A percentile compares a stretch with the other conserved stretches of the same genome.
phyloP scores from a whole-genome alignment of 176 grass and related monocot genomes.

The Cenchrus purpureus region DNA sequence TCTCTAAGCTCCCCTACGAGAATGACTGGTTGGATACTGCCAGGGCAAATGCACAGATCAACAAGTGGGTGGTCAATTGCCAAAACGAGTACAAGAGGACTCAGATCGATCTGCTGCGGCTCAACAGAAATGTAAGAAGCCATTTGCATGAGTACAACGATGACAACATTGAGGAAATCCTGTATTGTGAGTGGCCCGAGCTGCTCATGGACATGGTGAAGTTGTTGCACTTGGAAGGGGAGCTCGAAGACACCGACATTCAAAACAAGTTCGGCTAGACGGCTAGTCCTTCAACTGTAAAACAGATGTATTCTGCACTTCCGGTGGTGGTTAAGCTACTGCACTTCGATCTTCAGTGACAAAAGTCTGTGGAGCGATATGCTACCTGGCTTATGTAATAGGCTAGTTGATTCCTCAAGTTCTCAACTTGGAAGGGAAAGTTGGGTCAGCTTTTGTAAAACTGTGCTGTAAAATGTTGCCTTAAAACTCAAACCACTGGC shows the following conservation, averaged over 20 bases:
- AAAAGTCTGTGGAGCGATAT: not conserved
- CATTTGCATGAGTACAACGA: constrained; percentile 1
- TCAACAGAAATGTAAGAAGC: constrained; percentile 30
- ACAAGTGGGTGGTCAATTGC: not conserved
- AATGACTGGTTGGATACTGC: constrained; percentile 12
- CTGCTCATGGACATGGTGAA: constrained; percentile 5
- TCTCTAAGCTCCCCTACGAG: constrained; percentile 6
- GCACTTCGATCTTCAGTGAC: not conserved
- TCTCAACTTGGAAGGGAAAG: not conserved
- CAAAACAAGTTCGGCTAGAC: not conserved
- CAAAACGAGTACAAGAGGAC: not conserved
- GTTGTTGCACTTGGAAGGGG: not conserved
- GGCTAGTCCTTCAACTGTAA: not conserved
- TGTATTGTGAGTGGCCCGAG: constrained; percentile 26
- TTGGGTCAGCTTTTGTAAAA: not conserved
- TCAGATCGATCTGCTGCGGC: not conserved
- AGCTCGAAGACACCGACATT: constrained; percentile 9
- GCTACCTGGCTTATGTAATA: constrained; percentile 8
- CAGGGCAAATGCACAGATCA: not conserved
- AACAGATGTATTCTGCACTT: not conserved
- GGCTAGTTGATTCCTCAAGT: not conserved
- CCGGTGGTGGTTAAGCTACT: not conserved
- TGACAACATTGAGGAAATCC: not conserved
- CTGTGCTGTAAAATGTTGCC: not conserved
- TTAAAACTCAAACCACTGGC: not conserved